Percentiles rank a stretch among this genome's conserved stretches.
Evolutionary conservation across 2,329 filamentous ascomycete species (phyloP).

Genomic region (Colletotrichum higginsianum): DNA sequence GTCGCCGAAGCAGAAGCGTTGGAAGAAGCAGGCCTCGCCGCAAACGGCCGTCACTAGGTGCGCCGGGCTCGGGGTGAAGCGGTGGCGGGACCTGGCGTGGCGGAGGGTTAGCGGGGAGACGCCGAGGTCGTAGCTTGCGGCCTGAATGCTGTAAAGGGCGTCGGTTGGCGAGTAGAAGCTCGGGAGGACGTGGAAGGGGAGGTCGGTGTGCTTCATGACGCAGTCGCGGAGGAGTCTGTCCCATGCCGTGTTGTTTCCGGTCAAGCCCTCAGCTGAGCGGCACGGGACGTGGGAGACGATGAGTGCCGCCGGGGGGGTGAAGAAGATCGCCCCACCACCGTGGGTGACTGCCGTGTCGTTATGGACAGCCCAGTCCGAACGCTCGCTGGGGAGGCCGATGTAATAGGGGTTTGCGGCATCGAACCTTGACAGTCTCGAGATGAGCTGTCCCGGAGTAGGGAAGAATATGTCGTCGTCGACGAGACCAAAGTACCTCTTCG

Average conservation of each 20-base stretch:
- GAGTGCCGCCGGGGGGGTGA: constrained; percentile 55
- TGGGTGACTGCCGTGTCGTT: constrained; percentile 57
- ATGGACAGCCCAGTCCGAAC: constrained; percentile 58
- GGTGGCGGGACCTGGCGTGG: constrained; percentile 55
- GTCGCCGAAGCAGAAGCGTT: constrained; percentile 62
- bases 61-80: constrained; percentile 57
- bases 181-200: constrained; percentile 59
- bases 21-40: constrained; percentile 63
- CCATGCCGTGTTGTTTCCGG: constrained; percentile 54
- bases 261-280: constrained; percentile 38
- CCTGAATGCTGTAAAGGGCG: constrained; percentile 48
- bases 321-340: constrained; percentile 61
- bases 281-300: constrained; percentile 56
- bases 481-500: constrained; percentile 60
- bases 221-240: constrained; percentile 60
- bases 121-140: constrained; percentile 57
- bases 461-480: constrained; percentile 65
- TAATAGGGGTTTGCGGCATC: constrained; percentile 54
- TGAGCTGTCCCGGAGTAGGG: constrained; percentile 57
- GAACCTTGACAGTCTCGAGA: constrained; percentile 52
- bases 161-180: constrained; percentile 59
- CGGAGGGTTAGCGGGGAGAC: constrained; percentile 59
- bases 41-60: constrained; percentile 60
- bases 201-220: constrained; percentile 51
- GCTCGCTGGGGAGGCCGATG: constrained; percentile 61